Conservation (phyloP, 129 eudicot genomes). For the Glebionis coronaria region DNA sequence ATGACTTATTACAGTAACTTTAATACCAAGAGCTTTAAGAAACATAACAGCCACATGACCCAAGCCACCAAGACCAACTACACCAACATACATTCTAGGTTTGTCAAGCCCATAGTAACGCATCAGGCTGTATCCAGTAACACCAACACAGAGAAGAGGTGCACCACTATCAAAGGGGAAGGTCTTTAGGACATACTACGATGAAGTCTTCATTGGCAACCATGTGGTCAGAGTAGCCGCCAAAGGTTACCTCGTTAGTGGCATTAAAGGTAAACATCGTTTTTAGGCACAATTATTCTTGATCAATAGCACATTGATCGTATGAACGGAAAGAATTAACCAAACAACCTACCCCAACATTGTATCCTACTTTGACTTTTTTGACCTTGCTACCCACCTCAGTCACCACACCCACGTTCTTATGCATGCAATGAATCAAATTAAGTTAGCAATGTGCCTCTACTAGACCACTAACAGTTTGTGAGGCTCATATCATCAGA, state of each 20-base stretch:
- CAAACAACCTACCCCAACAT: conserved; percentile 56
- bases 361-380: conserved; percentile 52
- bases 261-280: conserved; percentile 34
- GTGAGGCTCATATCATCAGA: too few relatives aligned
- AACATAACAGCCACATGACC: too few relatives aligned
- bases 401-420: conserved; percentile 48
- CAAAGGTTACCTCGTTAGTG: conserved; percentile 31
- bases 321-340: conserved; percentile 48
- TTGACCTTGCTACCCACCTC: too few relatives aligned
- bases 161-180: conserved; percentile 51
- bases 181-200: conserved; percentile 38
- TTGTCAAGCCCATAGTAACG: too few relatives aligned
- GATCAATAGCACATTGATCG: conserved; percentile 36
- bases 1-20: too few relatives aligned
- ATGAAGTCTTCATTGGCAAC: conserved; percentile 49
- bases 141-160: conserved; percentile 55
- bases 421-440: too few relatives aligned
- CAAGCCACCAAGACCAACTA: too few relatives aligned
- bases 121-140: too few relatives aligned
- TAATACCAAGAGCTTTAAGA: too few relatives aligned
- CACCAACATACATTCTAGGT: too few relatives aligned
- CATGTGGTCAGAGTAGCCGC: too few relatives aligned
- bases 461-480: not conserved
- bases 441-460: too few relatives aligned
- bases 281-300: conserved; percentile 46